Conservation (phyloP, 352 stramenopile species). For the Phytophthora colocasiae region DNA sequence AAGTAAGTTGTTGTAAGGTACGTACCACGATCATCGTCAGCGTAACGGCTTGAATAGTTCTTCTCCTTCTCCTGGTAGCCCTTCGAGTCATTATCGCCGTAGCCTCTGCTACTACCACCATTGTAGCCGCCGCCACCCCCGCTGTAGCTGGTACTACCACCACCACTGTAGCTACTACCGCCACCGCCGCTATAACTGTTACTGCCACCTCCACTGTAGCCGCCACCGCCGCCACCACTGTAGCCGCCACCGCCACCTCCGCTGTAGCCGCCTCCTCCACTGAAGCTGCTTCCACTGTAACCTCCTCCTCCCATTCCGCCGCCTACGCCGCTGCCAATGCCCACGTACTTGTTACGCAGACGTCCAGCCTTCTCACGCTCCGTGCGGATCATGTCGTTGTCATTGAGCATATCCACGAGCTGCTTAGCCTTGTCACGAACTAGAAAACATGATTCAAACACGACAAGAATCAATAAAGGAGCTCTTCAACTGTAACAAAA, state of each 20-base stretch:
- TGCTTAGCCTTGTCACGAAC: slow-evolving; percentile 92
- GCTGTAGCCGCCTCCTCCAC: slow-evolving; percentile 39
- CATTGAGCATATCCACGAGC: slow-evolving; percentile 87
- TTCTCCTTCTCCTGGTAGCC: slow-evolving; percentile 69
- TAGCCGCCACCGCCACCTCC: slow-evolving; percentile 47
- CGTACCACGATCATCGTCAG: slow-evolving; percentile 57
- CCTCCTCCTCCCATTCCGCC: slow-evolving; percentile 44
- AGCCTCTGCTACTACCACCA: slow-evolving; percentile 43
- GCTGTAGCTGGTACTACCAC: slow-evolving; percentile 49
- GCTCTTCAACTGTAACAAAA: slow-evolving; percentile 8
- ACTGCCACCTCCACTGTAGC: slow-evolving; percentile 47
- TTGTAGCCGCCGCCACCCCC: slow-evolving; percentile 45
- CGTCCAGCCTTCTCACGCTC: slow-evolving; percentile 88
- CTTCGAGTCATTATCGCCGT: slow-evolving; percentile 57
- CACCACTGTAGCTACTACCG: slow-evolving; percentile 47
- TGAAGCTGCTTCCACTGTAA: slow-evolving; percentile 51
- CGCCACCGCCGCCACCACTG: slow-evolving; percentile 42
- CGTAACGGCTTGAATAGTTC: slow-evolving; percentile 76
- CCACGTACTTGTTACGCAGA: slow-evolving; percentile 90
- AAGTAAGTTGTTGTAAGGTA: neutral
- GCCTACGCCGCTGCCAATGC: slow-evolving; percentile 73
- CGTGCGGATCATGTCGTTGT: slow-evolving; percentile 90
- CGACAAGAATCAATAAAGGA: slow-evolving; percentile 11
- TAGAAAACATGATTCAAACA: slow-evolving; percentile 31
- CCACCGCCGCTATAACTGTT: slow-evolving; percentile 46